Conservation (phyloP, 495 filamentous ascomycete genomes). For the Penicillium salamii region DNA sequence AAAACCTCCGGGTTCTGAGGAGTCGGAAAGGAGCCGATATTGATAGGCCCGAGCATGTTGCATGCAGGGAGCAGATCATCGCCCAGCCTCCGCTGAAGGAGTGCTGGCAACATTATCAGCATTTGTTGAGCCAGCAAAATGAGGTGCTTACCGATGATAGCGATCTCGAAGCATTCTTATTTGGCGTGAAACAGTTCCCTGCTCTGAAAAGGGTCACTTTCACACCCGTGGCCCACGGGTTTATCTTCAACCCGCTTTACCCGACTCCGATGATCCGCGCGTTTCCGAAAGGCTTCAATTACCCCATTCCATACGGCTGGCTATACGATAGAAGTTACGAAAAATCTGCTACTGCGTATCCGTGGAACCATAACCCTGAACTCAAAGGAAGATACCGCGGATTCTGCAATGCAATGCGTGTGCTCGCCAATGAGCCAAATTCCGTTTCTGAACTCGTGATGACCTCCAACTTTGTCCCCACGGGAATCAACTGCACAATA, state of each 20-base stretch:
- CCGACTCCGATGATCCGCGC: slow-evolving; percentile 29
- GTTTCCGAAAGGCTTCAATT: slow-evolving; percentile 27
- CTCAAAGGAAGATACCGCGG: slow-evolving; percentile 15
- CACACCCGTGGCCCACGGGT: background rate
- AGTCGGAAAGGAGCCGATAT: slow-evolving; percentile 9
- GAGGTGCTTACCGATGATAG: slow-evolving; percentile 13
- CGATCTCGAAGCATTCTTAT: slow-evolving; percentile 6
- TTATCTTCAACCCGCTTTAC: slow-evolving; percentile 18
- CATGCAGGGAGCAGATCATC: slow-evolving; percentile 4
- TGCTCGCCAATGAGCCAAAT: slow-evolving; percentile 8
- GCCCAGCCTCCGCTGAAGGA: slow-evolving; percentile 5
- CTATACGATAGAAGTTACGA: background rate
- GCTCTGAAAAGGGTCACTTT: background rate
- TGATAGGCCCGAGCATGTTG: slow-evolving; percentile 14
- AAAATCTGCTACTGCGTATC: background rate
- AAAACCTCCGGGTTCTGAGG: slow-evolving; percentile 11
- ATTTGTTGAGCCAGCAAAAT: slow-evolving; percentile 17
- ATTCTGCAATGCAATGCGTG: slow-evolving; percentile 15
- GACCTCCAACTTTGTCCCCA: slow-evolving; percentile 8
- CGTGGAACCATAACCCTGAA: background rate
- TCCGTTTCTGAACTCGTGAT: slow-evolving; percentile 14
- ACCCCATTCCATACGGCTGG: slow-evolving; percentile 25
- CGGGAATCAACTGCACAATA: slow-evolving; percentile 14
- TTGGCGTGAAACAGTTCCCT: slow-evolving; percentile 8
- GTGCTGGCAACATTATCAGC: slow-evolving; percentile 17